Conservation (phyloP, 192 early-diverging fungal species). For the Coemansia sp. region DNA sequence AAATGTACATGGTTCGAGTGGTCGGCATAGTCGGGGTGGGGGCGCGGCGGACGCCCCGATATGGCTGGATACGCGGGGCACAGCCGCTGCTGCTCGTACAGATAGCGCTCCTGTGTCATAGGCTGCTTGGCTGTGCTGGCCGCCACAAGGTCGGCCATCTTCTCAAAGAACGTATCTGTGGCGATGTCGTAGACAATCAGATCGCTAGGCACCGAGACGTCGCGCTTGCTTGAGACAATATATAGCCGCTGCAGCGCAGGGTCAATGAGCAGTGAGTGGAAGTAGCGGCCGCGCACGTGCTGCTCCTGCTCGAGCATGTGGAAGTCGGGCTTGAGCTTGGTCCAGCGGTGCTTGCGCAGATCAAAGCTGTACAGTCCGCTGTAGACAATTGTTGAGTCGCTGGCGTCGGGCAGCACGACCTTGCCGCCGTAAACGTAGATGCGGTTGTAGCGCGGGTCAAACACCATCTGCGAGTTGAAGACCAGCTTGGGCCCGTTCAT, state of each 20-base stretch:
- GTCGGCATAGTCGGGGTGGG: slow-evolving; percentile 14
- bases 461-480: slow-evolving; percentile 93
- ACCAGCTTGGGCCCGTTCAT: slow-evolving; percentile 85
- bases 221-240: slow-evolving; percentile 87
- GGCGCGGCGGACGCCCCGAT: slow-evolving; percentile 3
- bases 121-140: slow-evolving; percentile 15
- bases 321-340: slow-evolving; percentile 66
- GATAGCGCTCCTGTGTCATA: slow-evolving; percentile 40
- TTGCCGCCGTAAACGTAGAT: slow-evolving; percentile 94
- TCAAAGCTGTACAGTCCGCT: slow-evolving; percentile 87
- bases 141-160: slow-evolving; percentile 26
- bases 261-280: slow-evolving; percentile 89
- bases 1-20: slow-evolving; percentile 37
- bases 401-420: slow-evolving; percentile 61
- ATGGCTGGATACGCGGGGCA: slow-evolving; percentile 9
- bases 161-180: slow-evolving; percentile 72
- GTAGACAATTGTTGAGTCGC: slow-evolving; percentile 62
- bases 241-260: slow-evolving; percentile 68
- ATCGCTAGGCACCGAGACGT: slow-evolving; percentile 77
- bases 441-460: slow-evolving; percentile 66
- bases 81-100: slow-evolving; percentile 33
- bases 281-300: slow-evolving; percentile 82
- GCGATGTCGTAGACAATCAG: slow-evolving; percentile 85
- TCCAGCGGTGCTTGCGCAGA: slow-evolving; percentile 69
- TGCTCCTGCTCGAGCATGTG: slow-evolving; percentile 50